Evolutionary conservation across 2,329 filamentous ascomycete genomes (phyloP).

Genomic region (Calonectria multiphialidica): DNA sequence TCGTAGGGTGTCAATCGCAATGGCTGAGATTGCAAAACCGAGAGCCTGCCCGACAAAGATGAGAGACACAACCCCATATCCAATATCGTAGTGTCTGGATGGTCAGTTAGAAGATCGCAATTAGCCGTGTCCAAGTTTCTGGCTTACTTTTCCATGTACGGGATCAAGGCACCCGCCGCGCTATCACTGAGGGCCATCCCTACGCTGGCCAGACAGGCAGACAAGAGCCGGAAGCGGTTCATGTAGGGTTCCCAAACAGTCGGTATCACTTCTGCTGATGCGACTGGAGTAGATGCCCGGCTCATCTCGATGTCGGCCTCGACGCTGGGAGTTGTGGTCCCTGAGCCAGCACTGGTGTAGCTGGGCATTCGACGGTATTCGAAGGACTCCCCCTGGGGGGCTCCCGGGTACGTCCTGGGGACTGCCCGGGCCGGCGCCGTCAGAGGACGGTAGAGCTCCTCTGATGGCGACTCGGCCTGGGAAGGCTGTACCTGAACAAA

Average conservation of each 20-base stretch:
- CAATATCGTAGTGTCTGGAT: constrained; percentile 74
- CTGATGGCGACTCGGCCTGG: constrained; percentile 25
- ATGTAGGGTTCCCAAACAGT: constrained; percentile 71
- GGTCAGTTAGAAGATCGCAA: neutral
- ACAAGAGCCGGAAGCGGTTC: constrained; percentile 78
- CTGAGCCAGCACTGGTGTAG: constrained; percentile 19
- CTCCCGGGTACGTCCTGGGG: constrained; percentile 54
- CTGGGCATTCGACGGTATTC: constrained; percentile 43
- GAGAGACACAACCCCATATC: constrained; percentile 82
- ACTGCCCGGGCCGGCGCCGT: constrained; percentile 51
- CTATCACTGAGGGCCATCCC: constrained; percentile 80
- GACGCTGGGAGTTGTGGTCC: constrained; percentile 12
- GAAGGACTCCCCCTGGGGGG: constrained; percentile 48
- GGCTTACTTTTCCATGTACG: constrained; percentile 77
- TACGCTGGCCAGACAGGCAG: constrained; percentile 75
- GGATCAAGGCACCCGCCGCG: constrained; percentile 82
- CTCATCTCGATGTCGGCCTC: constrained; percentile 64
- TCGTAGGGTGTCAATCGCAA: constrained; percentile 74
- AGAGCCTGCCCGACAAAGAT: constrained; percentile 85
- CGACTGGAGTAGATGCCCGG: constrained; percentile 59
- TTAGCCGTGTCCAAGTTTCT: too few species aligned
- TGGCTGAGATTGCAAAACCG: constrained; percentile 81
- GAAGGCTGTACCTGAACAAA: constrained; percentile 49
- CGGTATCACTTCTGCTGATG: constrained; percentile 60
- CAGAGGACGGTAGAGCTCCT: constrained; percentile 39